Evolutionary conservation across 2,329 filamentous ascomycete genomes (phyloP).

Genomic region (Sarocladium kiliense): DNA sequence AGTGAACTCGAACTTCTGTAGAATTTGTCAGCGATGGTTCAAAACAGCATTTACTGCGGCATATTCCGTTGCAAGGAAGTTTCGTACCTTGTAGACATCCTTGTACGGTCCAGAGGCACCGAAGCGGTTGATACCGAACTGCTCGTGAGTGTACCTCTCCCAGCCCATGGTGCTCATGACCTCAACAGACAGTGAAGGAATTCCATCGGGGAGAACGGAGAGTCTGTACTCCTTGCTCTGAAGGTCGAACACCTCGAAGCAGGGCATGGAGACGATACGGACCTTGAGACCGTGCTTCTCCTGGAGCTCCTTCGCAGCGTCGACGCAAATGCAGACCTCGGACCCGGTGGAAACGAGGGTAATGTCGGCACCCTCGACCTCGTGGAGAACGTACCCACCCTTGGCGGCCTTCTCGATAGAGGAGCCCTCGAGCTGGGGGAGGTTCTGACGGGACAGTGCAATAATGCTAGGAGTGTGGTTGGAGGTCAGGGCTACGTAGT

Average conservation of each 20-base stretch:
- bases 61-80: neutral
- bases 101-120: conserved; percentile 96
- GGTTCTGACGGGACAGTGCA: conserved; percentile 94
- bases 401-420: conserved; percentile 85
- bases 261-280: conserved; percentile 92
- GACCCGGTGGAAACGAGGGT: conserved; percentile 94
- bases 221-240: conserved; percentile 95
- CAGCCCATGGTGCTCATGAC: conserved; percentile 96
- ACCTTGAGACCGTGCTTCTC: conserved; percentile 84
- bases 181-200: conserved; percentile 89
- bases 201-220: conserved; percentile 86
- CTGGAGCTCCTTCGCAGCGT: conserved; percentile 85
- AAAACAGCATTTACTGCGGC: neutral
- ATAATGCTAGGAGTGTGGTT: conserved; percentile 89
- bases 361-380: conserved; percentile 77
- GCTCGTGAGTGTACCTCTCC: conserved; percentile 99
- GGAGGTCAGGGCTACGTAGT: conserved; percentile 90
- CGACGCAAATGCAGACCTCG: conserved; percentile 89
- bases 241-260: conserved; percentile 92
- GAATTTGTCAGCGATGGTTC: conserved; percentile 28
- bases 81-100: conserved; percentile 85
- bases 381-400: conserved; percentile 89
- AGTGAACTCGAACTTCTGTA: conserved; percentile 97
- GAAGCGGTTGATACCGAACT: conserved; percentile 98
- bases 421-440: conserved; percentile 94